Evolutionary conservation across 1,284 basidiomycete species (phyloP), one percentile per base, ranked within the genome.

Genomic region (Schizophyllum commune): DNA sequence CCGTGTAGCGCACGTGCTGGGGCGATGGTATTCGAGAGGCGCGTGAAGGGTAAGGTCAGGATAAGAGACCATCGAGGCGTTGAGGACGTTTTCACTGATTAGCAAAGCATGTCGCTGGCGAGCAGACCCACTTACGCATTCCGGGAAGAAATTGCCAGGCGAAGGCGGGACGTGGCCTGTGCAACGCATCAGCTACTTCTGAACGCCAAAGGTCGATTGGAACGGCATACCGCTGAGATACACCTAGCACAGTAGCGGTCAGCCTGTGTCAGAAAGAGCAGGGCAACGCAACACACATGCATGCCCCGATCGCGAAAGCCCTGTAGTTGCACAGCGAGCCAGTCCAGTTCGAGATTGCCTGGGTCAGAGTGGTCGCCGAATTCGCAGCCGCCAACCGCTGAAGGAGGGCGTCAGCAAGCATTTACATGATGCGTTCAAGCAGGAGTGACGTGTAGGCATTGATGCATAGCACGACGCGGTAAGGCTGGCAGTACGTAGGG

Each of bases 301-400:
- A 96, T 89, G 32, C 85, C 85, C 57, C 91, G 78, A 7, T 82
- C 74, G 62, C 92, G 80, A 72, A 88, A 94, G 61, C 77, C 75
- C 56, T 84, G 74, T 27, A 98, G 78, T 72, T 95, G 93, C 1
- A 92, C 91, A 66, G 94, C 91, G 20, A 98, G 78, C 94, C 94
- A 97, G 74, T 95, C 91, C 67, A 94, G 81, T 71, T 96, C 79
- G 21, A 93, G 77, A 65, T 92, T 92, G 58, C 92, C 92, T 21
- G 92, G 90, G 72, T 95, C 92, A 60, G 82, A 77, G 55, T 71
- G 75, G 56, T 84, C 82, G 54, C 73, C 75, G 64, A 78, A 83
- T 59, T 77, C 75, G 71, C 91, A 93, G 15, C 91, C 91, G 67
- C 84, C 82, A 58, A 88, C 86, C 67, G 83, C 84, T 84, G 65